Percentiles rank a stretch among this genome's conserved stretches.
Evolutionary conservation across 305 asterid genomes (phyloP).

Genomic region (Fraxinus velutina): DNA sequence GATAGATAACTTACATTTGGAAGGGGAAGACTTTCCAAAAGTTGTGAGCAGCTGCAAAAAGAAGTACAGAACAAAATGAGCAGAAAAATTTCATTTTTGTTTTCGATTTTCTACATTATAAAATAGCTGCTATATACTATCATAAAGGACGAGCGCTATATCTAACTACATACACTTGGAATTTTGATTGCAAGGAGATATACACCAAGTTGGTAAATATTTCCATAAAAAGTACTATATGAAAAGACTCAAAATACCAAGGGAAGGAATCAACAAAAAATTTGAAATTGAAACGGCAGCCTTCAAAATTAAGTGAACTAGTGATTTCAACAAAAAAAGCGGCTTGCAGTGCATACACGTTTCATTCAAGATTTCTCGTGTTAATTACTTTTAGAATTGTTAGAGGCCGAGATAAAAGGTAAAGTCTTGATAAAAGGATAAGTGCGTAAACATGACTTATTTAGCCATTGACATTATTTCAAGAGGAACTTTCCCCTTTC

Average conservation of each 20-base stretch:
- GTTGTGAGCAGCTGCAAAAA: slow-evolving; percentile 86
- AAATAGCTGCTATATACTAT: slow-evolving; percentile 9
- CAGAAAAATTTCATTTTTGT: slow-evolving; percentile 11
- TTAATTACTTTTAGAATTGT: not conserved
- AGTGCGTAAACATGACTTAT: slow-evolving; percentile 18
- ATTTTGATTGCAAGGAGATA: not conserved
- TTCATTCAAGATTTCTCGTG: not conserved
- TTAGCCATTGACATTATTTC: slow-evolving; percentile 42
- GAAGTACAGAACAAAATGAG: slow-evolving; percentile 30
- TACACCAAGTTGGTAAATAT: not conserved
- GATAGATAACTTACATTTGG: slow-evolving; percentile 59
- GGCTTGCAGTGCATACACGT: not conserved
- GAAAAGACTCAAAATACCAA: not conserved
- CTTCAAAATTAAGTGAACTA: not conserved
- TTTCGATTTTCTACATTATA: not conserved
- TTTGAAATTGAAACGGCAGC: not conserved
- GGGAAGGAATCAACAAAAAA: not conserved
- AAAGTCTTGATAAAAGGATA: slow-evolving; percentile 25
- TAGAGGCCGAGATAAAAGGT: not conserved
- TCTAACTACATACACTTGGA: not conserved
- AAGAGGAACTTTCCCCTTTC: slow-evolving; percentile 31
- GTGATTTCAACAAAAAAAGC: not conserved
- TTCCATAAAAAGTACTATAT: not conserved
- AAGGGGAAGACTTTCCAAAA: slow-evolving; percentile 84
- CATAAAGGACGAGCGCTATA: not conserved